Conservation (phyloP, 2,329 filamentous ascomycete genomes). For the Raffaelea ambrosiae region DNA sequence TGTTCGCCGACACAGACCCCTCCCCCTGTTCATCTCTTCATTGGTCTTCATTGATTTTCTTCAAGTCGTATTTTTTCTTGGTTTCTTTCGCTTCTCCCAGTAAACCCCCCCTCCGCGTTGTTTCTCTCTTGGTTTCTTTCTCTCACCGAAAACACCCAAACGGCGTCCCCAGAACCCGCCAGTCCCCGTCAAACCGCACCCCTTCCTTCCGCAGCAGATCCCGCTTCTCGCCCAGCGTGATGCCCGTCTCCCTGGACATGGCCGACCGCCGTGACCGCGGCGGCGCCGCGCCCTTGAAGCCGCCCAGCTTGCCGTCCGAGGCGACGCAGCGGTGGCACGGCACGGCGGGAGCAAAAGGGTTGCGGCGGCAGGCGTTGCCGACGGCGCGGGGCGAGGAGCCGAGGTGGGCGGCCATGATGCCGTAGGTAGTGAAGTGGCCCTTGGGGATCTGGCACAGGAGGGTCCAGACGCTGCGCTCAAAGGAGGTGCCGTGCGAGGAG, state of each 20-base stretch:
- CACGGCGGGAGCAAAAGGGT: conserved; percentile 75
- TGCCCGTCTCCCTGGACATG: conserved; percentile 60
- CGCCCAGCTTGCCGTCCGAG: conserved; percentile 60
- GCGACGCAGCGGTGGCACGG: conserved; percentile 78
- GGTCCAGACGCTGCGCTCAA: conserved; percentile 59
- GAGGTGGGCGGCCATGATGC: conserved; percentile 58
- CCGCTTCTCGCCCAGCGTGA: conserved; percentile 56
- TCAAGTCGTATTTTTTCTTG: neutral
- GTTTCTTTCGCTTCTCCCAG: neutral
- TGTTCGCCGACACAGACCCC: no score
- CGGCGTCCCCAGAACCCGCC: conserved; percentile 50
- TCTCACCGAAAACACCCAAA: conserved; percentile 34
- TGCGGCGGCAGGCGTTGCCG: conserved; percentile 66
- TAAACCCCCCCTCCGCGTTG: no score
- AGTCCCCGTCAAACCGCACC: conserved; percentile 51
- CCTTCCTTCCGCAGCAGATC: conserved; percentile 54
- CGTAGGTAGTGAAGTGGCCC: conserved; percentile 72
- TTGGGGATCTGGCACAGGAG: conserved; percentile 68
- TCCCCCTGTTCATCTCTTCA: no score
- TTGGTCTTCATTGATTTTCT: conserved; percentile 22
- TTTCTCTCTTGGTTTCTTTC: no score
- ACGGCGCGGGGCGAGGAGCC: conserved; percentile 66
- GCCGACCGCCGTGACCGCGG: conserved; percentile 35
- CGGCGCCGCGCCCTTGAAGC: conserved; percentile 61
- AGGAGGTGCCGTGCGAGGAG: conserved; percentile 34